Base-by-base conservation (phyloP, 345 rosid species). In the Clausena lansium region DNA sequence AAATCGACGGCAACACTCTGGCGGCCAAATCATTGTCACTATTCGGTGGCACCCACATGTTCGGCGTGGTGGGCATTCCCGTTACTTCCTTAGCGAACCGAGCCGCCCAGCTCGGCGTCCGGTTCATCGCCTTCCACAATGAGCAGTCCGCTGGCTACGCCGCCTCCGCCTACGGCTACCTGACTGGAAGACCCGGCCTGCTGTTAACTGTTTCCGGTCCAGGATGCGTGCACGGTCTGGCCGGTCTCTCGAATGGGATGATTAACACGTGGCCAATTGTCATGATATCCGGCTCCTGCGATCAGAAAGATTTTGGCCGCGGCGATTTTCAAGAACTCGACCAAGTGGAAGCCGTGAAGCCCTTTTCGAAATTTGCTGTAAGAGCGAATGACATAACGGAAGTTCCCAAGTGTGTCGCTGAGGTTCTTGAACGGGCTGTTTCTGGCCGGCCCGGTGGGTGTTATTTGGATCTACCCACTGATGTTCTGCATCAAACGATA, bases 111-210 rank as follows among this genome's bases (percentile, higher is more conserved):
- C 74, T 87, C 0, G 99, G 99, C 22, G 81, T 96, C 82, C 97
- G 98, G 62, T 94, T 96, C 89, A 36, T 94, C 74, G 99, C 99
- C 73, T 94, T 92, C 85, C 98, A 94, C 87, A 96, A 96, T 86
- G 99, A 96, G 84, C 99, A 94, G 82, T 92, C 99, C 39, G 99
- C 99, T 0, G 99, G 99, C 1, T 96, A 96, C 80, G 98, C 98
- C 58, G 98, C 99, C 79, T 93, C 98, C 7, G 97, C 97, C 15
- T 96, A 91, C 79, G 98, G 99, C 10, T 94, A 91, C 83, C 97
- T 96, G 75, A 92, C 97, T 0, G 97, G 96, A 58, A 83, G 80
- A n/a, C 95, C 97, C 17, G 98, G 97, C 0, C 75, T 96, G 24
- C 97, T 96, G 27, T 87, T 96, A 24, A 96, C 99, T 0, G 99